Percentiles rank a stretch among this genome's conserved stretches.
phyloP scores from a whole-genome alignment of 2,329 filamentous ascomycete species.

The Sordariomycetes sp. region DNA sequence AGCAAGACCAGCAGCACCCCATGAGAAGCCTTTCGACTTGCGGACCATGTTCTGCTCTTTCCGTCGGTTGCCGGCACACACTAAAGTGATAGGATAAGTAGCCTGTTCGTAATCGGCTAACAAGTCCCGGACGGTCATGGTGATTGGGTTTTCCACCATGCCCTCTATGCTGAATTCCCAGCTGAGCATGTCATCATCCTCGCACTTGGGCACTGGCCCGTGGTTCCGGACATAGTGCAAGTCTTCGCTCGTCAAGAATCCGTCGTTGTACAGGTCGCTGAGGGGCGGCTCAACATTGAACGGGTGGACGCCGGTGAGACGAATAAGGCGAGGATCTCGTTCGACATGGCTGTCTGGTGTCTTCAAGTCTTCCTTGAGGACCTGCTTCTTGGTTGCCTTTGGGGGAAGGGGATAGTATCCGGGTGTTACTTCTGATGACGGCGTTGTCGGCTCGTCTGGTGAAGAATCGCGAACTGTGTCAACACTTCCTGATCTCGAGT shows the following conservation, averaged over 20 bases:
- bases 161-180: constrained; percentile 84
- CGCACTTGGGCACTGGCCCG: constrained; percentile 68
- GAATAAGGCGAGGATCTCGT: constrained; percentile 72
- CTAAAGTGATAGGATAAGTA: constrained; percentile 79
- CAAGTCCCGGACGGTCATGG: constrained; percentile 62
- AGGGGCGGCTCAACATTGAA: constrained; percentile 87
- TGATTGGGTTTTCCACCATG: constrained; percentile 69
- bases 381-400: constrained; percentile 44
- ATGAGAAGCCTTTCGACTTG: constrained; percentile 90
- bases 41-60: constrained; percentile 90
- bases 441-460: constrained; percentile 9
- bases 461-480: constrained; percentile 7
- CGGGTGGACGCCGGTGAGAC: constrained; percentile 80
- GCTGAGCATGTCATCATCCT: constrained; percentile 60
- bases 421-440: too few relatives aligned
- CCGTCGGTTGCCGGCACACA: constrained; percentile 83
- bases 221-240: constrained; percentile 91
- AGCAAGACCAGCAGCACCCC: constrained; percentile 80
- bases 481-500: constrained; percentile 23
- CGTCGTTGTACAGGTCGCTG: constrained; percentile 65
- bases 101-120: constrained; percentile 68
- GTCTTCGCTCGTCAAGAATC: constrained; percentile 80
- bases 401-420: constrained; percentile 68
- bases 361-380: constrained; percentile 67
- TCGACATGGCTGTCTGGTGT: constrained; percentile 79